phyloP scores from a whole-genome alignment of 73 alveolate genomes.

The Symbiodinium pilosum region DNA sequence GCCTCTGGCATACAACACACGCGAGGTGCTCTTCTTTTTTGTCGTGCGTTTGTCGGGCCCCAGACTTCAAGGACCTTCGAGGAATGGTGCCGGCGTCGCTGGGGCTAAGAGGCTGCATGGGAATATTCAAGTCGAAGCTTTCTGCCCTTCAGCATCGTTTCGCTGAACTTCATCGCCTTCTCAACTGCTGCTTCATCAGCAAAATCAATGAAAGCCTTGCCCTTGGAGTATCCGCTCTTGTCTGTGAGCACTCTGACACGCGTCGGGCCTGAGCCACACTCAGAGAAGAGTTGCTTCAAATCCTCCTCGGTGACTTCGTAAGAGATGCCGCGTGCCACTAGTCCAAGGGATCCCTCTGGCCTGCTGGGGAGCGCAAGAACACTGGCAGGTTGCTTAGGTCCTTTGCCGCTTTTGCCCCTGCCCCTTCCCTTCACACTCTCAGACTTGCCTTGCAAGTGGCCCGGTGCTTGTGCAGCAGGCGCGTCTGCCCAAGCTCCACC shows the following conservation, averaged over 20 bases:
- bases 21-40: too few relatives aligned
- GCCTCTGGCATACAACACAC: too few relatives aligned
- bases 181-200: conserved; percentile 49
- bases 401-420: neutral
- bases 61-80: too few relatives aligned
- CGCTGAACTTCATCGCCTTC: conserved; percentile 33
- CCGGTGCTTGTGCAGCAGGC: neutral
- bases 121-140: conserved; percentile 53
- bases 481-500: conserved; percentile 78
- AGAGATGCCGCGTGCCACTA: conserved; percentile 75
- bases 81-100: too few relatives aligned
- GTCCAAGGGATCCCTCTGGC: conserved; percentile 69
- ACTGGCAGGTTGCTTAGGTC: neutral
- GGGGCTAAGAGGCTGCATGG: conserved; percentile 22
- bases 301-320: conserved; percentile 63
- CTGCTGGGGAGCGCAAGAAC: conserved; percentile 20
- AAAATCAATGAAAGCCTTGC: conserved; percentile 76
- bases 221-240: conserved; percentile 66
- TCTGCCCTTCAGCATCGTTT: conserved; percentile 29
- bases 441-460: neutral
- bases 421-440: neutral
- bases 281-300: neutral
- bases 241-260: conserved; percentile 62
- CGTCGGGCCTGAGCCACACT: conserved; percentile 68
- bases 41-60: too few relatives aligned